A percentile compares a stretch with the other conserved stretches of the same genome.
Conservation (phyloP, 2,329 filamentous ascomycete genomes). For the Trichophyton equinum region DNA sequence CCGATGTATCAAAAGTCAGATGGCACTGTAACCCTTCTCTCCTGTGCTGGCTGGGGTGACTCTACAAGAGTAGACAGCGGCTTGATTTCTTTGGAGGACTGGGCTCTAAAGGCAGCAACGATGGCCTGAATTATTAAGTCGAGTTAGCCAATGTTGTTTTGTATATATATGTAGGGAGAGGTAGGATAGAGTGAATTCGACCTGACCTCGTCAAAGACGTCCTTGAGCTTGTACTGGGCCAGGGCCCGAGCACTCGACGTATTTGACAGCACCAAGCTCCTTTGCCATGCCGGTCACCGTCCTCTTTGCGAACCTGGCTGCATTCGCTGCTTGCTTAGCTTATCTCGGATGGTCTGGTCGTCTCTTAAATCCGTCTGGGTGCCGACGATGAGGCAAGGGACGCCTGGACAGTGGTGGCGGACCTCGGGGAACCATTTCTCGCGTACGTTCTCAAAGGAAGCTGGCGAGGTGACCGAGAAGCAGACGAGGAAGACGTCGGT, state of each 20-base stretch:
- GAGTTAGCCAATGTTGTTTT: constrained; percentile 3
- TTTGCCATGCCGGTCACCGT: constrained; percentile 93
- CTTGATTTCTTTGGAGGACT: constrained; percentile 26
- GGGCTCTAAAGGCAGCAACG: constrained; percentile 88
- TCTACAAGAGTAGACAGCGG: constrained; percentile 5
- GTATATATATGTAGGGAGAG: constrained; percentile 7
- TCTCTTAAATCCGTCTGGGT: constrained; percentile 95
- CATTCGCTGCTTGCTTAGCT: constrained; percentile 95
- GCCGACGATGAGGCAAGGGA: constrained; percentile 93
- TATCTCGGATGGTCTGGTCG: constrained; percentile 74
- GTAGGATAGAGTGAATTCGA: constrained; percentile 3
- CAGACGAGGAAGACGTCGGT: constrained; percentile 98
- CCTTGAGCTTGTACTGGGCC: constrained; percentile 97
- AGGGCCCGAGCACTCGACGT: constrained; percentile 97
- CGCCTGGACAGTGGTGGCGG: constrained; percentile 94
- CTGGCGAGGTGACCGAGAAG: constrained; percentile 94
- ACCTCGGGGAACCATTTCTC: constrained; percentile 99
- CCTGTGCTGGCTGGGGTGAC: neutral
- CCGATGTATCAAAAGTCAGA: neutral
- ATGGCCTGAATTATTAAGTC: constrained; percentile 53
- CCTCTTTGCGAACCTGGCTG: constrained; percentile 79
- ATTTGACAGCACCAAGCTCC: constrained; percentile 94
- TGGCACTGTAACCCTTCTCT: neutral
- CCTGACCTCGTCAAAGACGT: constrained; percentile 95
- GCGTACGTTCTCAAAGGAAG: constrained; percentile 96